Base-by-base conservation (phyloP, 768 basidiomycete species). In the Collybiopsis luxurians region DNA sequence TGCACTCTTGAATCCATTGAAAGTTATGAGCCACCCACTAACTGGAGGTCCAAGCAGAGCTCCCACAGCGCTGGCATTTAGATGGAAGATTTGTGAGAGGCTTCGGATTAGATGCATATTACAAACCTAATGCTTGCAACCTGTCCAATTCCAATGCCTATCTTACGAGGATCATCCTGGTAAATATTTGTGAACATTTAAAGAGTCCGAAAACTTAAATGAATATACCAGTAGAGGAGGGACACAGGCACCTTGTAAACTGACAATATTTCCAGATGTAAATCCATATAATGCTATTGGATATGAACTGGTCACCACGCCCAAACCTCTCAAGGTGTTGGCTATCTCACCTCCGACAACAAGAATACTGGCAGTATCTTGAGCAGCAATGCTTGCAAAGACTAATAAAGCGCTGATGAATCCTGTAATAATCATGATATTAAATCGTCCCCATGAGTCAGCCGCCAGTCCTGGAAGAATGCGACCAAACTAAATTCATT, bases 401-500 rank as follows among this genome's bases (percentile, higher is more conserved):
- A 43, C 56, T n/a, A 57, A 58, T 28, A 56, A 44, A 15, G 60
- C 55, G 17, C 50, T 58, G n/a, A 53, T 43, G 27, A 63, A 24
- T 13, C 31, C 47, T 19, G 57, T 55, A 38, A 53, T 45, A 19
- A 56, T 48, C 58, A 63, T 59, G 28, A 59, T 61, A 28, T 60
- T 61, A 44, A 53, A 63, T 21, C 60, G 60, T n/a, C 62, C 62
- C 60, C 60, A 60, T 15, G 54, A 56, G 46, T 63, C 62, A 15
- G 60, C 62, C 36, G 57, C 55, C 54, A 63, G 51, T 39, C 62
- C 62, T 17, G 48, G 46, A 48, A 48, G 46, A 13, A 48, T 48
- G 17, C 46, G 46, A 19, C 46, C 46, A 28, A 48, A 48, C 46
- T 48, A 48, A 10, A 26, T 11, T 24, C 5, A 11, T 11, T 2